Conservation (phyloP, 768 basidiomycete species). For the Russula griseocarnosa region DNA sequence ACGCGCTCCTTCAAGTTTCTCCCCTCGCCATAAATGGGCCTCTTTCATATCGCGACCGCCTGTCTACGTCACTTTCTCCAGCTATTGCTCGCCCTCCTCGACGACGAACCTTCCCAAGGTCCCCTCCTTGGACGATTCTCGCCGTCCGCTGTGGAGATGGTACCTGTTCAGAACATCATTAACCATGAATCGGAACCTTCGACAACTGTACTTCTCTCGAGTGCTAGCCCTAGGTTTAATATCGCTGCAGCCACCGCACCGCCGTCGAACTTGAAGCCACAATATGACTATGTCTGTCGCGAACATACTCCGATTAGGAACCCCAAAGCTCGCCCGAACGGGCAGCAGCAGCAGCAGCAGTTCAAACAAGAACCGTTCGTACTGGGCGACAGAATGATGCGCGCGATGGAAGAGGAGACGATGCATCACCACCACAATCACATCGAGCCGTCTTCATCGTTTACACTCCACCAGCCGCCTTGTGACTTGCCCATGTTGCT, state of each 20-base stretch:
- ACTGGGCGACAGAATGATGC: neutral
- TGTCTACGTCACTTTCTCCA: slow-evolving; percentile 26
- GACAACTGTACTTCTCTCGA: neutral
- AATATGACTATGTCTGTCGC: neutral
- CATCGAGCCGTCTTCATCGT: slow-evolving; percentile 21
- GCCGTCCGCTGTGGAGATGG: slow-evolving; percentile 15
- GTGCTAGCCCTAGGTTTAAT: neutral
- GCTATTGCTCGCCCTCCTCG: slow-evolving; percentile 24
- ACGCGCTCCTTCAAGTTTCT: slow-evolving; percentile 8
- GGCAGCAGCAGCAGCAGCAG: neutral
- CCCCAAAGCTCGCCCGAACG: neutral
- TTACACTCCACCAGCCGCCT: slow-evolving; percentile 15
- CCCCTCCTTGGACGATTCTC: slow-evolving; percentile 22
- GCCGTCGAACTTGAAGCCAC: neutral
- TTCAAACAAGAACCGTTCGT: neutral
- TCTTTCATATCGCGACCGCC: slow-evolving; percentile 20
- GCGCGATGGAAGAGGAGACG: neutral
- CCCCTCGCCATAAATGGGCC: slow-evolving; percentile 15
- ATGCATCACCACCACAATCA: neutral
- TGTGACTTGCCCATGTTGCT: slow-evolving; percentile 22
- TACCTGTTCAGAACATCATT: slow-evolving; percentile 4
- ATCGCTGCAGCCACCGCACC: neutral
- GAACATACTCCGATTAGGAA: neutral
- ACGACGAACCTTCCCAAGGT: slow-evolving; percentile 22
- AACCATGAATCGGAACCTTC: slow-evolving; percentile 5